Evolutionary conservation across 2,329 filamentous ascomycete genomes (phyloP).

Genomic region (Neopestalotiopsis clavispora): DNA sequence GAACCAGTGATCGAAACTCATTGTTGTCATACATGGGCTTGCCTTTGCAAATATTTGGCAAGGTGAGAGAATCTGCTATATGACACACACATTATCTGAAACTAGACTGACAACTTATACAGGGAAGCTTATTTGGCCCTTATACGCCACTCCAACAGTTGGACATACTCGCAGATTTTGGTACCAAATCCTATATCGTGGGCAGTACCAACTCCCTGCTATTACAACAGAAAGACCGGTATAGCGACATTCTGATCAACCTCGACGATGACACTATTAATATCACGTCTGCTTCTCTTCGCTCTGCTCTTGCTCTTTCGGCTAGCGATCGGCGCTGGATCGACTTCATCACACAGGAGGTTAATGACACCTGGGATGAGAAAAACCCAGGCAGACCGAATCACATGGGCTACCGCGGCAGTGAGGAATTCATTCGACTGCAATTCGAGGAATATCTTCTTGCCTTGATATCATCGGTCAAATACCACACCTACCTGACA

Average conservation of each 20-base stretch:
- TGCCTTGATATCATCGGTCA: slow-evolving; percentile 84
- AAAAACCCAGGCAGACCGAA: slow-evolving; percentile 87
- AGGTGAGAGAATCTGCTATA: slow-evolving; percentile 53
- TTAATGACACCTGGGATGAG: slow-evolving; percentile 97
- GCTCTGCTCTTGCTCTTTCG: slow-evolving; percentile 76
- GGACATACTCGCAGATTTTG: slow-evolving; percentile 88
- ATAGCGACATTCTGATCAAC: slow-evolving; percentile 92
- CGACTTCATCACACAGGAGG: slow-evolving; percentile 89
- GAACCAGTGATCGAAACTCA: slow-evolving; percentile 89
- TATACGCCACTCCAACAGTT: slow-evolving; percentile 97
- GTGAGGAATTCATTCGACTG: slow-evolving; percentile 94
- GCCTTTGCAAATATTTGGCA: slow-evolving; percentile 93
- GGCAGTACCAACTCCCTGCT: slow-evolving; percentile 95
- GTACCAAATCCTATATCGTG: slow-evolving; percentile 96
- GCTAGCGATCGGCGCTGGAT: slow-evolving; percentile 94
- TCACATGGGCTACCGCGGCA: slow-evolving; percentile 91
- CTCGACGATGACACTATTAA: slow-evolving; percentile 88
- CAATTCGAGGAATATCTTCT: slow-evolving; percentile 98
- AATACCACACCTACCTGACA: slow-evolving; percentile 77
- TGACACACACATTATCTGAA: background rate
- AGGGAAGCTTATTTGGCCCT: slow-evolving; percentile 93
- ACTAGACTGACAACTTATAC: slow-evolving; percentile 7
- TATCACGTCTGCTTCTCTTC: slow-evolving; percentile 80
- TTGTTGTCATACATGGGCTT: slow-evolving; percentile 93
- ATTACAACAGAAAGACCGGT: slow-evolving; percentile 91